A percentile compares a stretch with the other conserved stretches of the same genome.
Evolutionary conservation across 1,139 yeast species (phyloP).

Genomic region (Lizanozyma gosingica): DNA sequence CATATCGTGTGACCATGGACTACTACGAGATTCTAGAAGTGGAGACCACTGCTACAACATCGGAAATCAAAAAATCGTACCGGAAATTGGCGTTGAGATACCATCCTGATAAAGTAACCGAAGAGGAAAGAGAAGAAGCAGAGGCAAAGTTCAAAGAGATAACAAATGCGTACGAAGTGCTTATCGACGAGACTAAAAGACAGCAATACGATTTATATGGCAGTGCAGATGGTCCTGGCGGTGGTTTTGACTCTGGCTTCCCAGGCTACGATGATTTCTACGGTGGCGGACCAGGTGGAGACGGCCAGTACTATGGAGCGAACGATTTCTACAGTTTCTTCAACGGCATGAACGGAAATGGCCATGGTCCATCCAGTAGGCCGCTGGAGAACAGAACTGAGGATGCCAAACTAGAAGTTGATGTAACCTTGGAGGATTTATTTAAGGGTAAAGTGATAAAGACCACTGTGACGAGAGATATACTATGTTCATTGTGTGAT

Average conservation of each 20-base stretch:
- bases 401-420: constrained; percentile 59
- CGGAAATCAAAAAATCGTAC: constrained; percentile 71
- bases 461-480: constrained; percentile 63
- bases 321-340: constrained; percentile 73
- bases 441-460: constrained; percentile 77
- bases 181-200: constrained; percentile 55
- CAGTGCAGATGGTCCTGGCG: constrained; percentile 25
- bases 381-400: constrained; percentile 16
- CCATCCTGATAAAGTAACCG: constrained; percentile 78
- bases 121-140: constrained; percentile 54
- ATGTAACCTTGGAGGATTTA: constrained; percentile 64
- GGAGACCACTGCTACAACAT: constrained; percentile 47
- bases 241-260: constrained; percentile 16
- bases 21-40: constrained; percentile 67
- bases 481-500: constrained; percentile 60
- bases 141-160: constrained; percentile 70
- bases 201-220: constrained; percentile 53
- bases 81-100: constrained; percentile 61
- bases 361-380: constrained; percentile 5
- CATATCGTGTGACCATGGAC: constrained; percentile 11
- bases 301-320: constrained; percentile 37
- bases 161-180: constrained; percentile 67
- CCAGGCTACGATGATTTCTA: constrained; percentile 37
- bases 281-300: constrained; percentile 18
- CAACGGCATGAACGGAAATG: constrained; percentile 30